Base-by-base conservation (phyloP, 345 rosid species). In the Pistacia integerrima region DNA sequence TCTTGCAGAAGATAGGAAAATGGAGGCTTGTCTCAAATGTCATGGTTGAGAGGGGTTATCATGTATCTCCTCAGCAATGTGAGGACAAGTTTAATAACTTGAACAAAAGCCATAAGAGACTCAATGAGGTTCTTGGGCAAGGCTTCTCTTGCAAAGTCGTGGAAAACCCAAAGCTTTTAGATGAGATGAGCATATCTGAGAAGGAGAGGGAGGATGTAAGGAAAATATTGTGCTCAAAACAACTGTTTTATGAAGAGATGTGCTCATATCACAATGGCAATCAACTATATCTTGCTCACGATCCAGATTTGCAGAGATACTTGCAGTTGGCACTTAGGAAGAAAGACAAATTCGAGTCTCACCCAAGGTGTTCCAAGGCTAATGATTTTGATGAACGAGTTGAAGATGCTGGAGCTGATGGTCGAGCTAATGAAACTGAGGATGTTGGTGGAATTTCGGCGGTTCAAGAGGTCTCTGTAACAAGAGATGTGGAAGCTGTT, bases 21-120 rank as follows among this genome's bases (percentile, higher is more conserved):
- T 83, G 79, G 83, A 83, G 62, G n/a, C 64, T 60, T 36, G 76
- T 83, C 44, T 79, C 83, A 9, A 61, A 64, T 51, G 59, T 67
- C 18, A 79, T 79, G 83, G 54, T 33, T 5, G 20, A 70, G 51
- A 74, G 78, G 77, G 83, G 79, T 65, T 66, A 38, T 66, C 8
- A 44, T 64, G 85, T 74, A 17, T 79, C 81, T 30, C 81, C 81
- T 13, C 81, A 76, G 74, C 83, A 83, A 74, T 77, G 85, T 17
- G 81, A 82, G 82, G 82, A 76, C 75, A 82, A 78, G 80, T 82
- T 75, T 49, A 76, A 68, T 64, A 64, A 69, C 14, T 44, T 83
- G 30, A 83, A 76, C 74, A 79, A 77, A 76, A 68, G 41, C 56
- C 78, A 82, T 5, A 72, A 75, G 80, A 75, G 56, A 78, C 64